These are phyloP conservation scores for Ophiostoma quercus DNA, from an alignment of 2,329 filamentous ascomycete species.

Conservation along the genomic window DNA sequence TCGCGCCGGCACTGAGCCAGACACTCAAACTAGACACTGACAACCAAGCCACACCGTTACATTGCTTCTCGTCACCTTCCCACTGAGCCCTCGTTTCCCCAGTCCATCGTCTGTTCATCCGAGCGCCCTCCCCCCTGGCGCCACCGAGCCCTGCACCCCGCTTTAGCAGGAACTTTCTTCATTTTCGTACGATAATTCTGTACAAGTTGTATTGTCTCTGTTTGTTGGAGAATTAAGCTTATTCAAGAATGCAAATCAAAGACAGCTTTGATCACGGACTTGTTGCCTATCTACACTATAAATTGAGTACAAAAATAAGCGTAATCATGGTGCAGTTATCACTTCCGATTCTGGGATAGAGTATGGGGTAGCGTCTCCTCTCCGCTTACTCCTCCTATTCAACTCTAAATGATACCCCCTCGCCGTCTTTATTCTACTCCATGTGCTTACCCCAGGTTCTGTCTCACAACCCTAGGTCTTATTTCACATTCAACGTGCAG, in stretches of 20 bases:
- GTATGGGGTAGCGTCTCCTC: conserved; percentile 3
- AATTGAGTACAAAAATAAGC: not conserved
- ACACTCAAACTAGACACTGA: not conserved
- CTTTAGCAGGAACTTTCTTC: not conserved
- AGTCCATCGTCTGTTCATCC: not conserved
- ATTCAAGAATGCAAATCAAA: not conserved
- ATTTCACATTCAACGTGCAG: not conserved
- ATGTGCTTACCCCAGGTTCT: not conserved
- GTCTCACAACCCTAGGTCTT: not conserved
- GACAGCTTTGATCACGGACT: not conserved
- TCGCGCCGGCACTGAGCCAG: not conserved
- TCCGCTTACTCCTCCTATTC: not conserved
- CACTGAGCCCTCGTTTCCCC: not conserved
- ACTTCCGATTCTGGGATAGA: not conserved
- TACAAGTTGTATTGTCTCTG: not conserved
- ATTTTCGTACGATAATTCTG: not conserved
- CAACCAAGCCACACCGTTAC: conserved; percentile 6
- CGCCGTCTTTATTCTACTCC: conserved; percentile 6
- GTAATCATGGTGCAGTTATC: not conserved
- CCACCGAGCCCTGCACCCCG: not conserved
- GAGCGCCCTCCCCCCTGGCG: not conserved
- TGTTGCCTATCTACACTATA: not conserved
- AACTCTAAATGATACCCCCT: not conserved
- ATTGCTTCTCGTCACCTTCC: conserved; percentile 5
- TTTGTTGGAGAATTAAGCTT: not conserved